Evolutionary conservation across 192 early-diverging fungal genomes (phyloP).

Genomic region (Coemansia sp.): DNA sequence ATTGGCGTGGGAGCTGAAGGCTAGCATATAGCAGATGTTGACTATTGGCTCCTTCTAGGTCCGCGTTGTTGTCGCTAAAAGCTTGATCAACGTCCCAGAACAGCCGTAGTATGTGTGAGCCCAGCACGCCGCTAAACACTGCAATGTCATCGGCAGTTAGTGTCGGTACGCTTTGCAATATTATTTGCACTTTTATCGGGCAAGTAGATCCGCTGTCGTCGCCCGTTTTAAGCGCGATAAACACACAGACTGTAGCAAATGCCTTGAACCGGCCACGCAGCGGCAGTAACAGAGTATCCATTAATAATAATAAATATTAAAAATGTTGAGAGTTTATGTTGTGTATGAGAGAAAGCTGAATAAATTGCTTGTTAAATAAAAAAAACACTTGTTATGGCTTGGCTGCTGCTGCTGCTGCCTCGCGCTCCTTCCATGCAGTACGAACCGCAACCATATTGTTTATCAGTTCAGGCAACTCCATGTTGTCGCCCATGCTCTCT

Average conservation of each 20-base stretch:
- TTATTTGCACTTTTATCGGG: conserved; percentile 9
- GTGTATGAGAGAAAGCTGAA: no score
- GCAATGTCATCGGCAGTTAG: conserved; percentile 22
- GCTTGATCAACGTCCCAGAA: conserved; percentile 8
- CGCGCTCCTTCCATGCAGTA: conserved; percentile 31
- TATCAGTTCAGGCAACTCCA: conserved; percentile 43
- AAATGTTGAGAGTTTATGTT: no score
- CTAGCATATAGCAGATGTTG: neutral
- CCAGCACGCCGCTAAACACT: conserved; percentile 19
- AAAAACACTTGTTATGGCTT: conserved; percentile 7
- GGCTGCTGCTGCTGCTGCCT: neutral
- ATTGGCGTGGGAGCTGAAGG: neutral
- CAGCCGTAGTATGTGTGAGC: conserved; percentile 15
- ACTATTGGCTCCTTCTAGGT: no score
- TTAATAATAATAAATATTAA: neutral
- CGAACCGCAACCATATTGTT: neutral
- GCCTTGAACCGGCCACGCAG: conserved; percentile 12
- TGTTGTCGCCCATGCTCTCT: conserved; percentile 73
- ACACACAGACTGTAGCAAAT: conserved; percentile 31
- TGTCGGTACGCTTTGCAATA: neutral
- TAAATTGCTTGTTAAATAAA: neutral
- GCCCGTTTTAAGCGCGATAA: conserved; percentile 13
- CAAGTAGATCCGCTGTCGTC: neutral
- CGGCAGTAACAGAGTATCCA: neutral
- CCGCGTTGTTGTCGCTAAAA: neutral